Evolutionary conservation across 306 rosid genomes (phyloP), one percentile per base, ranked within the genome.

Genomic region (Quercus berberidifolia): DNA sequence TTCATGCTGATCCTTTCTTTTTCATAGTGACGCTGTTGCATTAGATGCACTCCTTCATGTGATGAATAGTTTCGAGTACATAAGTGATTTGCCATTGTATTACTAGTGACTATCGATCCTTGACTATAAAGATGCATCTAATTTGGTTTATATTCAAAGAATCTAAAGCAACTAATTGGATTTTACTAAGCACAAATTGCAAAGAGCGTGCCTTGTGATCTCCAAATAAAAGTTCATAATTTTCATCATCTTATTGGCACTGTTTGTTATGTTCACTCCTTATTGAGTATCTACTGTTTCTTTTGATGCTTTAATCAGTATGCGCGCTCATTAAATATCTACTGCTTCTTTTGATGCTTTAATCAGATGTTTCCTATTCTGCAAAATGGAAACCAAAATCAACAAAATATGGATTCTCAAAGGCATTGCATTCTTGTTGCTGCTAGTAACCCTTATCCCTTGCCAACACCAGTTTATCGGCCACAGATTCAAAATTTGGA

Each of bases 341-440:
- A 10, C 58, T 86, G 51, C 74, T 63, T 75, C 46, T 65, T 74
- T 62, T 83, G 56, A 79, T 74, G 78, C 25, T 77, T 83, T 85
- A 74, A 33, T 65, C 83, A 93, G 99, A 95, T 95, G 99, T 90
- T 95, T 78, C 87, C 96, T 33, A 85, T 60, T 76, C 60, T 80
- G 70, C 94, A 83, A 93, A 92, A 83, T 82, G 98, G 96, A 80
- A 87, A 74, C 71, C 86, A 87, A 73, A 89, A 75, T 92, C 99
- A 87, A 83, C 98, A 89, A 80, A 95, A 74, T 82, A 77, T 87
- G 88, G 98, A 95, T 76, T 65, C 74, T 85, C 94, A 93, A 71
- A 93, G 83, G 87, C 99, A 95, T 76, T 95, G 99, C 79, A 80
- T 95, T 85, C 94, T 95, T 81, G 77, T 95, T 85, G 89, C 97